phyloP scores from a whole-genome alignment of 2,329 filamentous ascomycete species.

The Erysiphe pulchra region DNA sequence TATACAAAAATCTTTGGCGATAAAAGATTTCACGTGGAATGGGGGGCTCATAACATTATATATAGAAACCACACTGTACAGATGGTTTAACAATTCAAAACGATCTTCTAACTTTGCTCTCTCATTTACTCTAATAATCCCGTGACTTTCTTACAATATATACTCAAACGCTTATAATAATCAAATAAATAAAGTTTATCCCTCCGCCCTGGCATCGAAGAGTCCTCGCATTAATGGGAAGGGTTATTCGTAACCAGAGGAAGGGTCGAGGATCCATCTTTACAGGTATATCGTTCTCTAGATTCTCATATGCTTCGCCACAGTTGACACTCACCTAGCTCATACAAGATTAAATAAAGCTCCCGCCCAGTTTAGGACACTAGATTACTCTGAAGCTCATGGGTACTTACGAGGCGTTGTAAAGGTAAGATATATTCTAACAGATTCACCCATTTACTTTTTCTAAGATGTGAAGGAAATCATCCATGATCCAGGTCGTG shows the following conservation, averaged over 20 bases:
- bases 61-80: too few relatives aligned
- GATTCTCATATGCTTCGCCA: too few relatives aligned
- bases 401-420: slow-evolving; percentile 93
- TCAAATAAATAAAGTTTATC: too few relatives aligned
- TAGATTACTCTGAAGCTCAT: slow-evolving; percentile 93
- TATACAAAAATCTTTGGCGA: too few relatives aligned
- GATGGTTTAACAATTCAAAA: too few relatives aligned
- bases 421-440: slow-evolving; percentile 21
- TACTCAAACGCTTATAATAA: too few relatives aligned
- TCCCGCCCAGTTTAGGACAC: slow-evolving; percentile 81
- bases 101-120: too few relatives aligned
- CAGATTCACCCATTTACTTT: slow-evolving; percentile 18
- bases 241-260: slow-evolving; percentile 56
- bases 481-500: slow-evolving; percentile 88
- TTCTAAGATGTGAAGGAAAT: slow-evolving; percentile 54
- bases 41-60: too few relatives aligned
- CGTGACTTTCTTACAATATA: too few relatives aligned
- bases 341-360: slow-evolving; percentile 86
- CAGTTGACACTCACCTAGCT: slow-evolving; percentile 16
- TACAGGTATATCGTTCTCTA: slow-evolving; percentile 14
- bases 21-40: too few relatives aligned
- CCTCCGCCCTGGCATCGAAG: too few relatives aligned
- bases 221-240: slow-evolving; percentile 5
- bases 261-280: slow-evolving; percentile 55
- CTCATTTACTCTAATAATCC: too few relatives aligned